Base-by-base conservation (phyloP, 257 asterid species). In the Solanum peruvianum region DNA sequence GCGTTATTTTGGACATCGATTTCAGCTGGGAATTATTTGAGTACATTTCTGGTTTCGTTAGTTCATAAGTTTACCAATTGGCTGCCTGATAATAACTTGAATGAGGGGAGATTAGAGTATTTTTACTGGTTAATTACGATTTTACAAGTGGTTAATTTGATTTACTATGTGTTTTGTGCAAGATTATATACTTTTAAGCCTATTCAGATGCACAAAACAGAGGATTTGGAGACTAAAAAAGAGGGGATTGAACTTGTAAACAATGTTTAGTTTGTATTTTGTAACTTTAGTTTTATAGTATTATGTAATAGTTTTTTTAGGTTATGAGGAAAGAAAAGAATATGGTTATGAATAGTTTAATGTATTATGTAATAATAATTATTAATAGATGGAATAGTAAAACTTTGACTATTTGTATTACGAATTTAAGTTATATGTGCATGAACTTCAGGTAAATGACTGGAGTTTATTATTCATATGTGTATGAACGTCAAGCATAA, bases 1-100 rank as follows among this genome's bases (percentile, higher is more conserved):
- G 98, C 98, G 25, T 35, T 94, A 45, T 96, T 94, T 62, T 94
- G 98, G 98, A 87, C 93, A 4, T 83, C 98, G 9, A 96, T 94
- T 12, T 92, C 98, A 0, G 98, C 95, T 0, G 98, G 98, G 60
- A 94, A 92, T 66, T 96, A 94, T 20, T 85, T 88, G 29, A 94
- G 98, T 87, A 95, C 98, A 1, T 91, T 96, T 47, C 39, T 96
- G 91, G 95, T 96, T 3, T 87, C 94, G 0, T 39, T 93, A 2
- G 94, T 96, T 69, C 98, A 96, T 60, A 93, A 88, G 85, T 85
- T 23, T 21, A 93, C 97, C 11, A 96, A 94, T 67, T 96, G 98
- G 99, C 92, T 96, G 16, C 98, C 98, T 47, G 96, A 96, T 86
- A 47, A 81, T 11, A 93, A 96, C 75, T 72, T 96, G 89, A 96